Base-by-base conservation (phyloP, 2,329 filamentous ascomycete genomes). In the Xylaria sp. region DNA sequence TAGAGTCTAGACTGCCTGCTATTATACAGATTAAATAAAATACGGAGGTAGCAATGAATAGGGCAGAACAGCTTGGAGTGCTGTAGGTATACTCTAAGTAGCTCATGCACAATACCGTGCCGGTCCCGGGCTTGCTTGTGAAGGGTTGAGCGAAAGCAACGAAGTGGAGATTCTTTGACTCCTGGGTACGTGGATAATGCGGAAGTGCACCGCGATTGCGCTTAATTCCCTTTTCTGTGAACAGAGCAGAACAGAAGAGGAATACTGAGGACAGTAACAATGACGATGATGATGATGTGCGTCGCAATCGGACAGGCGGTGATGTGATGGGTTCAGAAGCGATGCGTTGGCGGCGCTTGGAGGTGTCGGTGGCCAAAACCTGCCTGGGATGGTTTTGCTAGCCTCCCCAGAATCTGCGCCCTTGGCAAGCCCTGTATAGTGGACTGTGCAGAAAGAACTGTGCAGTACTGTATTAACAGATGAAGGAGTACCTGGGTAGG, bases 291-390 rank as follows among this genome's bases (percentile, higher is more conserved):
- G 52, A 58, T 28, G 37, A 44, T 44, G 69, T 67, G 64, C 67
- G 66, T 71, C 48, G 69, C 69, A 71, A 51, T 62, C 62, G 67
- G 61, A 70, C 65, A 67, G 61, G 69, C 65, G 68, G 69, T 72
- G 67, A 70, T 72, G 70, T 70, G 68, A 72, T 60, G 70, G 60
- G 60, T 65, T 67, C n/a, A 64, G 63, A 64, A 68, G 56, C 54
- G 67, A 69, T 72, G 70, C 62, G 67, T 64, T 70, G 70, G 67
- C 68, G 69, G 66, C 66, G 66, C 66, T 69, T 68, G 65, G 54
- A 62, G 54, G 69, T 68, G 64, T 66, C 51, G 67, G 67, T 72
- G 62, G 68, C 67, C 65, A 72, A 68, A 67, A 62, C 70, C 52
- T 65, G 65, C 44, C 58, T 65, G 51, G 52, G 52, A 28, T 57